These are phyloP conservation scores for Athelia psychrophila DNA, from an alignment of 1,284 basidiomycete species.

Conservation along the genomic window DNA sequence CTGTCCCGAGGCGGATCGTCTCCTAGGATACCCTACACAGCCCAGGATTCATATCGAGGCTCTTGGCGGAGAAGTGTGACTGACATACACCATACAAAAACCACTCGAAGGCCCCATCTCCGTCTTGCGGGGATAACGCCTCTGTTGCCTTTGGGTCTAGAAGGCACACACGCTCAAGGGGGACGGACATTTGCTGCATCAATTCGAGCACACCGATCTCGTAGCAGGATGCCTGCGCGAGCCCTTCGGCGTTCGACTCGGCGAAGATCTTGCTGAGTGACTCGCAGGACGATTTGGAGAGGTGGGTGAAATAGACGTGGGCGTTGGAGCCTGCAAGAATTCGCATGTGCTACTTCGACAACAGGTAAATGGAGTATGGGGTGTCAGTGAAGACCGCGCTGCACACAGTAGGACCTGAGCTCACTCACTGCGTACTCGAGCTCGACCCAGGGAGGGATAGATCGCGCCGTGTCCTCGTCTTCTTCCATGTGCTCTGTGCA, in stretches of 20 bases:
- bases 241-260: conserved; percentile 13
- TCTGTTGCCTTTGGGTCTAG: conserved; percentile 83
- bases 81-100: conserved; percentile 81
- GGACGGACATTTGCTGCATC: conserved; percentile 46
- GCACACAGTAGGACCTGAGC: conserved; percentile 1
- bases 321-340: conserved; percentile 65
- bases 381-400: not conserved
- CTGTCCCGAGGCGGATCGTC: conserved; percentile 90
- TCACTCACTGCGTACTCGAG: conserved; percentile 66
- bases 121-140: conserved; percentile 72
- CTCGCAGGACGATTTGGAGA: conserved; percentile 66
- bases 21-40: conserved; percentile 40
- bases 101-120: conserved; percentile 70
- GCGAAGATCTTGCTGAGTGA: conserved; percentile 52
- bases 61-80: conserved; percentile 1
- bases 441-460: conserved; percentile 86
- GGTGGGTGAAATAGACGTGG: conserved; percentile 79
- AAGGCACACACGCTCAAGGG: conserved; percentile 72
- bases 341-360: conserved; percentile 72
- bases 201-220: conserved; percentile 64
- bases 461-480: conserved; percentile 71
- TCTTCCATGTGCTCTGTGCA: conserved; percentile 91
- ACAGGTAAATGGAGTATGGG: too few relatives aligned
- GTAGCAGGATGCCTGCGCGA: conserved; percentile 57
- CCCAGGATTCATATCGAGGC: not conserved